These are phyloP conservation scores for Hirschioporus abietinus DNA, from an alignment of 768 basidiomycete species.

Conservation along the genomic window DNA sequence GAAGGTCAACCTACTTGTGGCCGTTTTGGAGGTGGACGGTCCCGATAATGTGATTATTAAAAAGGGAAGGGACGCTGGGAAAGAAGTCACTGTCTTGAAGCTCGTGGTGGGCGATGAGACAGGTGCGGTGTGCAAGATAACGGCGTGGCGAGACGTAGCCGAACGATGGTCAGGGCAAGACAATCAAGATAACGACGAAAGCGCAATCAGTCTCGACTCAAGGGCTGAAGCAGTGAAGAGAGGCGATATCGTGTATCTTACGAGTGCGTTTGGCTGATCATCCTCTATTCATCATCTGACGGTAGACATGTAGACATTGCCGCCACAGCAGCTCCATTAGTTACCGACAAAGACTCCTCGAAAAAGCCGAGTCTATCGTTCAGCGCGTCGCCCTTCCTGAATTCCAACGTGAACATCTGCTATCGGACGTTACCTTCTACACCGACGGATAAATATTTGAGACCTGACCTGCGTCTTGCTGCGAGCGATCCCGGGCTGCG, in stretches of 20 bases:
- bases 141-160: slow-evolving; percentile 75
- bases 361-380: slow-evolving; percentile 37
- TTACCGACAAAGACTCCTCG: slow-evolving; percentile 5
- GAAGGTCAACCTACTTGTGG: slow-evolving; percentile 58
- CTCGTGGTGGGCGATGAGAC: slow-evolving; percentile 72
- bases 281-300: slow-evolving; percentile 16
- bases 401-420: slow-evolving; percentile 61
- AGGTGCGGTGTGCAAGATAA: slow-evolving; percentile 62
- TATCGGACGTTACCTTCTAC: slow-evolving; percentile 72
- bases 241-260: slow-evolving; percentile 67
- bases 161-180: slow-evolving; percentile 60
- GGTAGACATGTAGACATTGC: slow-evolving; percentile 41
- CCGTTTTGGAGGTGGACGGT: slow-evolving; percentile 71
- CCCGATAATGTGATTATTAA: slow-evolving; percentile 65
- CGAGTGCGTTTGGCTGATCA: slow-evolving; percentile 43
- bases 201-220: slow-evolving; percentile 18
- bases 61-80: slow-evolving; percentile 65
- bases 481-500: slow-evolving; percentile 63
- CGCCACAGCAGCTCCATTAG: slow-evolving; percentile 37
- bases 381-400: slow-evolving; percentile 64
- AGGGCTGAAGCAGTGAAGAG: slow-evolving; percentile 39
- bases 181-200: slow-evolving; percentile 15
- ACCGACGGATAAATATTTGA: slow-evolving; percentile 50
- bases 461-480: slow-evolving; percentile 71
- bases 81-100: slow-evolving; percentile 61